phyloP scores from a whole-genome alignment of 345 rosid genomes.

The Pugionium cornutum region DNA sequence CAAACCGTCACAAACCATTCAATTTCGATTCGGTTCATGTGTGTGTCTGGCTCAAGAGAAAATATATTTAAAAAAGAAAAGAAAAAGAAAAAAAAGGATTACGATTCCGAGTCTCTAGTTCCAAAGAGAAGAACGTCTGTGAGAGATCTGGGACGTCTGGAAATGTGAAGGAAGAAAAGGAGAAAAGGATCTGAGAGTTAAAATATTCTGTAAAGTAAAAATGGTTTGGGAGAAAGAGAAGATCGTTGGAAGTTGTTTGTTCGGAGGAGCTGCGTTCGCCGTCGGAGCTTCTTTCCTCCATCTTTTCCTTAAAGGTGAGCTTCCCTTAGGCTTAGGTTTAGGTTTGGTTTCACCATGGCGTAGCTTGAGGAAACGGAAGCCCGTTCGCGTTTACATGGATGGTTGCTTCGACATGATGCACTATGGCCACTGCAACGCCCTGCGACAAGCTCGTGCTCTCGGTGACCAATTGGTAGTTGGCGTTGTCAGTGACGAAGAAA shows the following conservation, averaged over 20 bases:
- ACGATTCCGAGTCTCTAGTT: conserved; percentile 43
- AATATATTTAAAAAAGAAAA: not conserved
- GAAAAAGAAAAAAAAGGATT: conserved; percentile 22
- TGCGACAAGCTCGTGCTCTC: conserved; percentile 85
- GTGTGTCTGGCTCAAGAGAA: conserved; percentile 3
- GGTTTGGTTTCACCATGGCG: conserved; percentile 43
- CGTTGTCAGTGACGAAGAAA: conserved; percentile 91
- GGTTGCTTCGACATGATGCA: conserved; percentile 99
- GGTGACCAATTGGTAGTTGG: conserved; percentile 96
- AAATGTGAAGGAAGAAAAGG: conserved; percentile 32
- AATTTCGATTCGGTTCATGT: conserved; percentile 13
- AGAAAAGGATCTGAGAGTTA: conserved; percentile 26
- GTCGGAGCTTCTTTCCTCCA: conserved; percentile 47
- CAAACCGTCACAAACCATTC: not conserved
- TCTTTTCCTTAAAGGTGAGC: conserved; percentile 44
- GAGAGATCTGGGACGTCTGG: conserved; percentile 35
- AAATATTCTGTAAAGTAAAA: not conserved
- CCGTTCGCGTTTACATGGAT: conserved; percentile 90
- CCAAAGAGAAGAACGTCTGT: conserved; percentile 36
- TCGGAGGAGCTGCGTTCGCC: conserved; percentile 58
- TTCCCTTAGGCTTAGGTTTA: conserved; percentile 39
- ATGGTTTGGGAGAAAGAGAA: conserved; percentile 47
- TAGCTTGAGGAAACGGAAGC: conserved; percentile 52
- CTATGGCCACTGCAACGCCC: conserved; percentile 90
- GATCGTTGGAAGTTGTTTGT: conserved; percentile 46